Base-by-base conservation (phyloP, 2,329 filamentous ascomycete genomes). In the Aspergillus tubingensis region DNA sequence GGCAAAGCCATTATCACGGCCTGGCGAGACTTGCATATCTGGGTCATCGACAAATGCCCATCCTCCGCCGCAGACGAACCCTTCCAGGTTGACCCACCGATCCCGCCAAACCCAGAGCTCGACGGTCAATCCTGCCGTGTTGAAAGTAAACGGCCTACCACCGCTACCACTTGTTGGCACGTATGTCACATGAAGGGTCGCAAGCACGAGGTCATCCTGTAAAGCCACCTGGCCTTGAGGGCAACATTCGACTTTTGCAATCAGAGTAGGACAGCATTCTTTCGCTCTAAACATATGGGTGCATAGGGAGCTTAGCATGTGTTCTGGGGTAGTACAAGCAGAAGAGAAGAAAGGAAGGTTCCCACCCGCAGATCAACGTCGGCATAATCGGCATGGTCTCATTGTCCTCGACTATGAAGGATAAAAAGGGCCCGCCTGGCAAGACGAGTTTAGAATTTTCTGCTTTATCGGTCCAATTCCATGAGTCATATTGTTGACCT, bases 21-120 rank as follows among this genome's bases (percentile, higher is more conserved):
- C 52, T 8, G 52, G 52, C 5, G 52, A 55, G 39, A 55, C 25
- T 8, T 55, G 39, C 21, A 55, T 47, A 36, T 55, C 52, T 15
- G 52, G 52, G 25, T 55, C 23, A 19, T 55, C 52, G 8, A 15
- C n/a, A 13, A 53, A 27, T 43, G 21, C 52, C 52, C 39, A 11
- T 39, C 3, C 8, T 36, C 39, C 38, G 5, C 39, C n/a, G 10
- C 41, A 39, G 8, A 30, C 38, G 19, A 25, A 27, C 13, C n/a
- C 21, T 27, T 11, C 3, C 23, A 49, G 8, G 30, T 30, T 21
- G 11, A 49, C 53, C 53, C 53, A 55, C 25, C 7, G 36, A n/a
- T 23, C 53, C n/a, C 53, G 23, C 53, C 53, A 55, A 17, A 8
- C 13, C n/a, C 39, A 55, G 53, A 47, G n/a, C n/a, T 3, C 19